Evolutionary conservation across 371 early-diverging fungal genomes (phyloP), one percentile per base, ranked within the genome.

Genomic region (Actinomucor elegans): DNA sequence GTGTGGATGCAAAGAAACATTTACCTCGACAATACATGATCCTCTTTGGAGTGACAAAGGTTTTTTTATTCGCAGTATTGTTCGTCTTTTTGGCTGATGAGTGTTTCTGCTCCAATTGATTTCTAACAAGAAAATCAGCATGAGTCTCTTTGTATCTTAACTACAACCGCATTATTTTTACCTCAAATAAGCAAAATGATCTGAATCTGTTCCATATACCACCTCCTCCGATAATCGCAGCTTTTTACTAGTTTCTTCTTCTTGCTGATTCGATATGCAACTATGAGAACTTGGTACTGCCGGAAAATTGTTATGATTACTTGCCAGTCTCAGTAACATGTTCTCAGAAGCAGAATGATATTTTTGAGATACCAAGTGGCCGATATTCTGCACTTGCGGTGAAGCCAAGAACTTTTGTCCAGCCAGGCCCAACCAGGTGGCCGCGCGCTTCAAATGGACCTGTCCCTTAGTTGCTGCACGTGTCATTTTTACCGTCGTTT

Each of bases 1-100:
- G n/a, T n/a, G n/a, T 20, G 20, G 11, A 8, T 38, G 9, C 38
- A 14, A 14, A 4, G 12, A 26, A 14, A 41, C 40, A 24, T 12
- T 47, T 55, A 61, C 61, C 61, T 56, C 52, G 46, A 10, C 56
- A 56, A 36, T 61, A 51, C 56, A 61, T 56, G 17, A 61, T 52
- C 46, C 61, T 45, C 23, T 61, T 61, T 28, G 61, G 56, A 15
- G 36, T 18, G 2, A 52, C 42, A 29, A 36, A 55, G 0, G 43
- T 42, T 15, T 33, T 49, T 34, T 50, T 54, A 20, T 45, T 50
- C 0, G 21, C 21, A 14, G 10, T 14, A 17, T 23, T 31, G 21
- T 48, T 42, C 10, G 28, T 32, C 10, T 24, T 27, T 43, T 41
- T 48, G 8, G 15, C 9, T 23, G 49, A 28, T 17, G 35, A 35